Evolutionary conservation across 2,329 filamentous ascomycete genomes (phyloP).

Genomic region (Harringtonia lauricola): DNA sequence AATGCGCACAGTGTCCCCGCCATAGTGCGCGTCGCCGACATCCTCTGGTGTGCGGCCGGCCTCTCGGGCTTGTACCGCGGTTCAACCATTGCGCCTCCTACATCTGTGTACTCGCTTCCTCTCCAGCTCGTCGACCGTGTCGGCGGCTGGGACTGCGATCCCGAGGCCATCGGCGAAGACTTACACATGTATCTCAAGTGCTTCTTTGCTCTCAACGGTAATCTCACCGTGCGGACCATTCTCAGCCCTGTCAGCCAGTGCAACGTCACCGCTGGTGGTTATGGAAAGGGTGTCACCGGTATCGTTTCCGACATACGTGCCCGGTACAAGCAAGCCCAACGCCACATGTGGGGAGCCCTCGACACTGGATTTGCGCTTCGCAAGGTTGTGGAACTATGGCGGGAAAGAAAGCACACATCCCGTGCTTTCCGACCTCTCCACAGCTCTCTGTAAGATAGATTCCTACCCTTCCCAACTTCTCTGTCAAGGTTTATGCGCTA

Average conservation of each 20-base stretch:
- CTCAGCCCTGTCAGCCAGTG: conserved; percentile 61
- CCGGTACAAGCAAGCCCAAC: conserved; percentile 59
- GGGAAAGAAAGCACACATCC: conserved; percentile 43
- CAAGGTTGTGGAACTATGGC: conserved; percentile 45
- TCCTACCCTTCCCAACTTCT: conserved; percentile 11
- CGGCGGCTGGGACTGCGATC: conserved; percentile 60
- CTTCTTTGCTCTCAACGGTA: conserved; percentile 63
- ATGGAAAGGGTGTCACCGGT: conserved; percentile 39
- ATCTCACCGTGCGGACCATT: conserved; percentile 52
- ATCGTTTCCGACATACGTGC: conserved; percentile 47
- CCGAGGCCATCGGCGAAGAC: conserved; percentile 64
- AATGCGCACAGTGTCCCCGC: conserved; percentile 59
- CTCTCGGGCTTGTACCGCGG: conserved; percentile 56
- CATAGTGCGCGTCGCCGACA: conserved; percentile 59
- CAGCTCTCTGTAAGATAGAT: conserved; percentile 29
- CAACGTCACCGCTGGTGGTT: conserved; percentile 53
- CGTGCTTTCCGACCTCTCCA: conserved; percentile 46
- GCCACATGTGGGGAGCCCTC: conserved; percentile 67
- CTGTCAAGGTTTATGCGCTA: too few relatives aligned
- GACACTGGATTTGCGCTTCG: conserved; percentile 57
- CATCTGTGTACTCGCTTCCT: conserved; percentile 62
- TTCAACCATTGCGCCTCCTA: conserved; percentile 56
- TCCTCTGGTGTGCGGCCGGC: conserved; percentile 61
- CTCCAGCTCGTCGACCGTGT: conserved; percentile 56
- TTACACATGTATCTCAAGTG: conserved; percentile 72